Percentiles rank a stretch among this genome's conserved stretches.
These are phyloP conservation scores for Diplocarpon rosae DNA, from an alignment of 2,329 filamentous ascomycete genomes.

Conservation along the genomic window DNA sequence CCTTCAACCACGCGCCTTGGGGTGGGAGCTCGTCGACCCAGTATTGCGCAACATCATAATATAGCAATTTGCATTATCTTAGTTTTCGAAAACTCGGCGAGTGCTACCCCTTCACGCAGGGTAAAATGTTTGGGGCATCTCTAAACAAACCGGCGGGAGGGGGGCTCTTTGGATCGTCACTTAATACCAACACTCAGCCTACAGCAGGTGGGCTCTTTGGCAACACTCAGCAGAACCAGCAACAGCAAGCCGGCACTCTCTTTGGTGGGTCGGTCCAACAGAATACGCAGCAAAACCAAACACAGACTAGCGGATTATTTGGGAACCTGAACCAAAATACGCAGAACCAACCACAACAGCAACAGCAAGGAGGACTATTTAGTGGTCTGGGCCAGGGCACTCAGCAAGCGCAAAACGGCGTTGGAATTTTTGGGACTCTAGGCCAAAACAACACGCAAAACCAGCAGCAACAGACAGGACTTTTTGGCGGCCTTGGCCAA, in stretches of 20 bases:
- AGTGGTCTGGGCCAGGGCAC: slow-evolving; percentile 2
- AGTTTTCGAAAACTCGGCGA: not conserved
- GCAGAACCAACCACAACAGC: slow-evolving; percentile 7
- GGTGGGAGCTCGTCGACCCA: too few relatives aligned
- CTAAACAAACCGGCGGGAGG: slow-evolving; percentile 18
- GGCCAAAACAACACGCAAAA: not conserved
- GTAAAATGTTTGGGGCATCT: slow-evolving; percentile 19
- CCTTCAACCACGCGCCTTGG: too few relatives aligned
- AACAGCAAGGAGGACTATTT: slow-evolving; percentile 7
- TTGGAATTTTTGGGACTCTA: not conserved
- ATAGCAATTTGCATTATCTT: not conserved
- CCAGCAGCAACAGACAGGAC: slow-evolving; percentile 9
- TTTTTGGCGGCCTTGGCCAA: slow-evolving; percentile 15
- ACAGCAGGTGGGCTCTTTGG: slow-evolving; percentile 8
- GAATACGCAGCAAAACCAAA: slow-evolving; percentile 3
- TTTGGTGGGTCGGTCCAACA: slow-evolving; percentile 5
- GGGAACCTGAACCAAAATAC: slow-evolving; percentile 3
- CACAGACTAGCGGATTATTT: slow-evolving; percentile 6
- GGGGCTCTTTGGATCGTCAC: slow-evolving; percentile 18
- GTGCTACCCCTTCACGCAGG: not conserved
- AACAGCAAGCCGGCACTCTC: not conserved
- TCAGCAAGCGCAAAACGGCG: not conserved
- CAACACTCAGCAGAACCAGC: slow-evolving; percentile 3
- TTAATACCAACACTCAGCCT: slow-evolving; percentile 14
- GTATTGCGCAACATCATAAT: too few relatives aligned